phyloP scores from a whole-genome alignment of 2,329 filamentous ascomycete species.

The Aspergillus sp. region DNA sequence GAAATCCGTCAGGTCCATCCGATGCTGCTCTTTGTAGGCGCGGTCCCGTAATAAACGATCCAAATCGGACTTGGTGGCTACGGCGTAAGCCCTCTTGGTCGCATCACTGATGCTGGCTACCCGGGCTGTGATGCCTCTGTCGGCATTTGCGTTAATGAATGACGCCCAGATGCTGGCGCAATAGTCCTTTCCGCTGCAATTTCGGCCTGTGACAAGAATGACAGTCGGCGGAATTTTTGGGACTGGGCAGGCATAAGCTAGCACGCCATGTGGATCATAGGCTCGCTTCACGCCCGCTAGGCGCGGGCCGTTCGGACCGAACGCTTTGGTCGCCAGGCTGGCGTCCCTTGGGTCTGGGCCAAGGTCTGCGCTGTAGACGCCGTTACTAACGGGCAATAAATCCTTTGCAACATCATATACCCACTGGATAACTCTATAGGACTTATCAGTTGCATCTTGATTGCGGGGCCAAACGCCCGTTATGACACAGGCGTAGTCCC shows the following conservation, averaged over 20 bases:
- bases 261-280: constrained; percentile 52
- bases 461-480: constrained; percentile 63
- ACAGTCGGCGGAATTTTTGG: constrained; percentile 45
- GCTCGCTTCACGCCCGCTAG: constrained; percentile 53
- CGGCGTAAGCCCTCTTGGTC: constrained; percentile 58
- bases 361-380: constrained; percentile 62
- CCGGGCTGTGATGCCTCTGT: constrained; percentile 25
- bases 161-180: constrained; percentile 56
- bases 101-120: constrained; percentile 58
- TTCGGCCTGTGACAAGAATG: constrained; percentile 55
- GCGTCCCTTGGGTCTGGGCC: constrained; percentile 62
- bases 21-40: constrained; percentile 62
- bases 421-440: constrained; percentile 50
- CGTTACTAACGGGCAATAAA: constrained; percentile 53
- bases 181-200: constrained; percentile 60
- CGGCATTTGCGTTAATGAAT: constrained; percentile 20
- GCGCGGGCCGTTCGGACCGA: constrained; percentile 55
- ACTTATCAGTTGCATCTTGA: constrained; percentile 47
- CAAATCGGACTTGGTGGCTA: constrained; percentile 49
- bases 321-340: constrained; percentile 54
- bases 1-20: constrained; percentile 52
- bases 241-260: constrained; percentile 59
- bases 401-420: constrained; percentile 54
- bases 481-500: constrained; percentile 64
- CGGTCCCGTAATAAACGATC: constrained; percentile 53